phyloP scores from a whole-genome alignment of 1,139 yeast genomes.

The Blastobotrys raffinosifermentans region DNA sequence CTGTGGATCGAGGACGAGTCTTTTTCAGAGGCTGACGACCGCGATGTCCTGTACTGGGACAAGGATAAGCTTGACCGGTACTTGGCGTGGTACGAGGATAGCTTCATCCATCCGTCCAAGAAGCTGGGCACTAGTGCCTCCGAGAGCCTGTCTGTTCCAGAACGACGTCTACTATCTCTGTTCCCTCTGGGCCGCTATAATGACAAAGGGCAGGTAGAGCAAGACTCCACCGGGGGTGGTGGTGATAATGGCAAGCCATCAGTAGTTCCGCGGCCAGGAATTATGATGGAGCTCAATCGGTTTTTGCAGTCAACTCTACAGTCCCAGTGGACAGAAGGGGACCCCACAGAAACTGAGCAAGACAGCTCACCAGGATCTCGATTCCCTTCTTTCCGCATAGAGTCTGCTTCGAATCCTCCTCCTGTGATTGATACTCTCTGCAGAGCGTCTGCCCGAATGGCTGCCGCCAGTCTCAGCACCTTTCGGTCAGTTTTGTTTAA shows the following conservation, averaged over 20 bases:
- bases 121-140: constrained; percentile 1
- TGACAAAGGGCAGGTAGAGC: constrained; percentile 7
- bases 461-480: constrained; percentile 10
- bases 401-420: constrained; percentile 10
- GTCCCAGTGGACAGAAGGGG: constrained; percentile 1
- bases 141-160: constrained; percentile 6
- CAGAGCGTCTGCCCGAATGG: constrained; percentile 13
- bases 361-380: constrained; percentile 17
- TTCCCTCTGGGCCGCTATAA: constrained; percentile 21
- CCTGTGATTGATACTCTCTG: constrained; percentile 10
- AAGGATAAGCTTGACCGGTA: constrained; percentile 24
- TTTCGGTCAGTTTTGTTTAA: constrained; percentile 5
- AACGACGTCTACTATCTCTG: constrained; percentile 16
- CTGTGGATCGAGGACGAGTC: constrained; percentile 30
- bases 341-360: constrained; percentile 5
- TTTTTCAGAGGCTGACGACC: constrained; percentile 23
- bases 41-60: constrained; percentile 29
- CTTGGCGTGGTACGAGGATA: constrained; percentile 29
- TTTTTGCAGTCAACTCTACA: constrained; percentile 15
- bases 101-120: constrained; percentile 7
- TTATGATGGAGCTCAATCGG: constrained; percentile 19
- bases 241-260: constrained; percentile 2
- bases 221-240: constrained; percentile 2
- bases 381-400: constrained; percentile 11
- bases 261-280: constrained; percentile 13